Evolutionary conservation across 352 stramenopile genomes (phyloP), one percentile per base, ranked within the genome.

Genomic region (Phytophthora melonis): DNA sequence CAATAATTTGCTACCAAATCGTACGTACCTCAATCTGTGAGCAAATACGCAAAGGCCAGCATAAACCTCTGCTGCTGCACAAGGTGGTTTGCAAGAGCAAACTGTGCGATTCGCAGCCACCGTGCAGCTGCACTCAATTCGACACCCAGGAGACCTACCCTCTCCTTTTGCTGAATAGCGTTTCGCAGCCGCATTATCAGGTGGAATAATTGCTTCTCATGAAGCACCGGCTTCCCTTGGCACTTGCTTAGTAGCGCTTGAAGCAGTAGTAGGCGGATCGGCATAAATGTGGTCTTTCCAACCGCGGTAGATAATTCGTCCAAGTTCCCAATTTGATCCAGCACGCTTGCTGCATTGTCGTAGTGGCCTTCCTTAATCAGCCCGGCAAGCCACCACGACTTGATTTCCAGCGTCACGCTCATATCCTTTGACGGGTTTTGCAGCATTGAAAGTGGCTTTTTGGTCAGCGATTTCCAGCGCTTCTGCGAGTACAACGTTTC

Each of bases 351-450:
- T 1, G 85, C 84, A 54, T 93, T 91, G 63, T 95, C 88, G 56
- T 93, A 92, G 43, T 91, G 84, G 10, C 86, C 85, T 21, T 93
- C 84, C 53, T 94, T 93, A 59, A 94, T 93, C 5, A 94, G 76
- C 0, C 84, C 88, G 6, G 87, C 87, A 64, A 95, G 83, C 84
- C 82, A 93, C 88, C 88, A 95, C 13, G 88, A 92, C 68, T 94
- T 93, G 68, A 92, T 91, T 67, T 89, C 82, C 21, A 93, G 68
- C 52, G 79, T 87, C 70, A 80, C 49, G 19, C 72, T 72, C 18
- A 76, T 65, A 56, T 87, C 71, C 55, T 83, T 90, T 13, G 78
- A 81, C 21, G 82, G 80, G 25, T 75, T 88, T 64, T 91, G 84
- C 52, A 93, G 75, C 85, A 95, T 93, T 16, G 80, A 84, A 32